A percentile compares a stretch with the other conserved stretches of the same genome.
Evolutionary conservation across 257 asterid species (phyloP).

Genomic region (Solanum ossicruentum): DNA sequence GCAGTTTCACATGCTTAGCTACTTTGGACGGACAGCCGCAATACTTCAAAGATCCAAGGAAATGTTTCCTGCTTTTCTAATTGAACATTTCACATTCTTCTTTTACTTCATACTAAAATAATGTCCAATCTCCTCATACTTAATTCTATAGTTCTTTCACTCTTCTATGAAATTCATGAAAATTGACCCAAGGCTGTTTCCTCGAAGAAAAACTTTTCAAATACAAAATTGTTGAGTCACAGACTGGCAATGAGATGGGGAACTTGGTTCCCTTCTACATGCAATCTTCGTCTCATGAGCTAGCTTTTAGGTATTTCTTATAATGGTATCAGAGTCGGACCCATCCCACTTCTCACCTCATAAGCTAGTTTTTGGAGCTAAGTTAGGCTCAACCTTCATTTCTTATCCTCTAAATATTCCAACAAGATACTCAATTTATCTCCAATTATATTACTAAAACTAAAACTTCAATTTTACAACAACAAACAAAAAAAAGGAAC

Average conservation of each 20-base stretch:
- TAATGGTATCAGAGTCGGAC: too few species aligned
- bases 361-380: too few species aligned
- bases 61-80: background rate
- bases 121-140: background rate
- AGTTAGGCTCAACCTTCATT: too few species aligned
- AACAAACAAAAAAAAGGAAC: background rate
- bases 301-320: too few species aligned
- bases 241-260: too few species aligned
- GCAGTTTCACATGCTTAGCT: background rate
- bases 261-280: too few species aligned
- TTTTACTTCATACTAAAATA: background rate
- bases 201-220: background rate
- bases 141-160: background rate
- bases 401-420: background rate
- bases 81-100: background rate
- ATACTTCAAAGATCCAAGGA: background rate
- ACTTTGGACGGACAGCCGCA: background rate
- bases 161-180: background rate
- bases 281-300: too few species aligned
- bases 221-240: background rate
- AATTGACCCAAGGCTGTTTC: background rate
- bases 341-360: too few species aligned
- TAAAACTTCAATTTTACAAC: background rate
- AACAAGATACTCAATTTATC: background rate
- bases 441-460: background rate